phyloP scores from a whole-genome alignment of 2,329 filamentous ascomycete species.

The Cryphonectria radicalis region DNA sequence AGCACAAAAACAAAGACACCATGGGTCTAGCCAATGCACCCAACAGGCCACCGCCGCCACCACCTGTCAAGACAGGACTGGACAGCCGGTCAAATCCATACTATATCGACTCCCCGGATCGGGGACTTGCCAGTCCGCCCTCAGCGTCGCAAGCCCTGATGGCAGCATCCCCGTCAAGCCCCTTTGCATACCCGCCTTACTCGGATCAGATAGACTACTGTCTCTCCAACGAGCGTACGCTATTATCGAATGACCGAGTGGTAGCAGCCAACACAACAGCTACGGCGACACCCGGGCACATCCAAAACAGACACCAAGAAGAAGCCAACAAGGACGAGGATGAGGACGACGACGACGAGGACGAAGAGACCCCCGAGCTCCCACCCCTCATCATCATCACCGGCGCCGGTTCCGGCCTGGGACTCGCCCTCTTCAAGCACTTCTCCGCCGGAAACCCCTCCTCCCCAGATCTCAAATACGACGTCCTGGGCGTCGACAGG shows the following conservation, averaged over 20 bases:
- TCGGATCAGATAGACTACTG: neutral
- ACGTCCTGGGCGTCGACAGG: conserved; percentile 24
- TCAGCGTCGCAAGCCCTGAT: conserved; percentile 7
- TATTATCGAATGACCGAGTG: neutral
- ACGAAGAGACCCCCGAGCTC: conserved; percentile 7
- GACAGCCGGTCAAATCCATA: conserved; percentile 1
- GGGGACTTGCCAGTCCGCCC: conserved; percentile 6
- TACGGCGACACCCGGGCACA: neutral
- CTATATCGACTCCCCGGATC: neutral
- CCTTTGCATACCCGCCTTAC: neutral
- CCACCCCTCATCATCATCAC: conserved; percentile 22
- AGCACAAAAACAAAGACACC: neutral
- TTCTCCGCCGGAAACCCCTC: neutral
- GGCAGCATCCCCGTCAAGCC: conserved; percentile 5
- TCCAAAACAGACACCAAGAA: neutral
- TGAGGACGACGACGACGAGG: conserved; percentile 1
- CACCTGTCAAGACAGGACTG: neutral
- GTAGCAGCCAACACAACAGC: neutral
- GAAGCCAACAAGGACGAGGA: neutral
- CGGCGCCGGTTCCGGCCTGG: conserved; percentile 24
- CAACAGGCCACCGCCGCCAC: conserved; percentile 4
- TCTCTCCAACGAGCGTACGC: neutral
- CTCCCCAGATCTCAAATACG: conserved; percentile 38
- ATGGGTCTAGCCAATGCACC: neutral
- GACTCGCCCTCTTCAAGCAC: conserved; percentile 27